These are phyloP conservation scores for Trichocomaceae sp. DNA, from an alignment of 2,329 filamentous ascomycete genomes.

Conservation along the genomic window DNA sequence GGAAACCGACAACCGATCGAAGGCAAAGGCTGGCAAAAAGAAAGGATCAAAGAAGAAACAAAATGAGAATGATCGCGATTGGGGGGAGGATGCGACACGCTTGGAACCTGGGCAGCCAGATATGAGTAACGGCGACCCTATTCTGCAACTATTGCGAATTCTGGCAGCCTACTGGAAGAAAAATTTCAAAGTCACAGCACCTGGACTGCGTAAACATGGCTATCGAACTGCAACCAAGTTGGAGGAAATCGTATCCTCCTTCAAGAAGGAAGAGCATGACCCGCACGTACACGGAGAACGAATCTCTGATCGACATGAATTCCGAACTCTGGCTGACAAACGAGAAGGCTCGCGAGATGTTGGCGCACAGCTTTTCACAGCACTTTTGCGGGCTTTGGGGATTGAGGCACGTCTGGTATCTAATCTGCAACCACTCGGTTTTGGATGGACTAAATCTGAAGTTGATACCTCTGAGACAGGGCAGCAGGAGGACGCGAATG, in stretches of 20 bases:
- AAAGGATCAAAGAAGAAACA: conserved; percentile 24
- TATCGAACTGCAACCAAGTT: conserved; percentile 74
- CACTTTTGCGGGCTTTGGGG: conserved; percentile 70
- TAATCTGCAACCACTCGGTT: conserved; percentile 78
- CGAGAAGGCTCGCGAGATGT: conserved; percentile 80
- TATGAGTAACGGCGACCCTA: conserved; percentile 74
- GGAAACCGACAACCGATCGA: conserved; percentile 26
- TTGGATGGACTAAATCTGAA: conserved; percentile 84
- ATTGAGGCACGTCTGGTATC: conserved; percentile 77
- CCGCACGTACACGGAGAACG: conserved; percentile 67
- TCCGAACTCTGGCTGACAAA: conserved; percentile 60
- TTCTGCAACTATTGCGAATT: conserved; percentile 67
- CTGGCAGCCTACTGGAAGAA: conserved; percentile 86
- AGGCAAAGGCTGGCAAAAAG: conserved; percentile 25
- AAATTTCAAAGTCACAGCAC: conserved; percentile 67
- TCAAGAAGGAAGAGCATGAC: conserved; percentile 57
- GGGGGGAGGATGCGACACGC: conserved; percentile 62
- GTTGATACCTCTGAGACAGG: conserved; percentile 53
- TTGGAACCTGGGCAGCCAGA: conserved; percentile 66
- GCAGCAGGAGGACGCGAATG: conserved; percentile 5
- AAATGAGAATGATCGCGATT: conserved; percentile 52
- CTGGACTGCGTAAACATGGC: conserved; percentile 79
- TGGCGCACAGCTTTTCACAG: conserved; percentile 83
- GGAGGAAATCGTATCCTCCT: conserved; percentile 66
- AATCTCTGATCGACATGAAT: conserved; percentile 59